phyloP scores from a whole-genome alignment of 257 asterid species.

The Vinca minor region DNA sequence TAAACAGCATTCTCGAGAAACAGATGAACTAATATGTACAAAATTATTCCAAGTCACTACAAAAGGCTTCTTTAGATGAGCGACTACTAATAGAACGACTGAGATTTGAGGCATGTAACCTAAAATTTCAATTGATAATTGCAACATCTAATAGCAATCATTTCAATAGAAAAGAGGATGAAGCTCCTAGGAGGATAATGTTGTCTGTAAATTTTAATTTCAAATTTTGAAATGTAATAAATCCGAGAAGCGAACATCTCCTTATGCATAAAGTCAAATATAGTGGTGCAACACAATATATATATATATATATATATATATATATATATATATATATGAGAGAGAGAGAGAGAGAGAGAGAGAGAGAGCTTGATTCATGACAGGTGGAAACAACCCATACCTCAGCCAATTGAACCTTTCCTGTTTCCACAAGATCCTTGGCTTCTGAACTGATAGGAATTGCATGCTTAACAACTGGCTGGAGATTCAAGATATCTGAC shows the following conservation, averaged over 20 bases:
- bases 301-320: too few species aligned
- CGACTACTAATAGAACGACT: background rate
- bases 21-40: background rate
- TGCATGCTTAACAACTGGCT: conserved; percentile 93
- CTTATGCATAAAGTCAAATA: background rate
- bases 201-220: background rate
- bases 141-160: conserved; percentile 3
- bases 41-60: background rate
- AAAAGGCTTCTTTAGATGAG: background rate
- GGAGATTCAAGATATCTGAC: conserved; percentile 70
- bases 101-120: background rate
- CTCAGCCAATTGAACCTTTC: conserved; percentile 92
- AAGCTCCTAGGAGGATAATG: background rate
- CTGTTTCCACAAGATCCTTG: conserved; percentile 85
- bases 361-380: background rate
- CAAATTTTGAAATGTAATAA: background rate
- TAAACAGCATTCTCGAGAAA: background rate
- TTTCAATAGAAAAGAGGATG: background rate
- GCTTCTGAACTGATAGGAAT: conserved; percentile 94
- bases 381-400: conserved; percentile 27
- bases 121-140: background rate
- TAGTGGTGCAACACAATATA: background rate
- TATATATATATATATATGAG: too few species aligned
- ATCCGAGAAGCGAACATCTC: background rate
- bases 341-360: too few species aligned